Conservation (phyloP, 1,284 basidiomycete genomes). For the Cryptococcus amylolentus region DNA sequence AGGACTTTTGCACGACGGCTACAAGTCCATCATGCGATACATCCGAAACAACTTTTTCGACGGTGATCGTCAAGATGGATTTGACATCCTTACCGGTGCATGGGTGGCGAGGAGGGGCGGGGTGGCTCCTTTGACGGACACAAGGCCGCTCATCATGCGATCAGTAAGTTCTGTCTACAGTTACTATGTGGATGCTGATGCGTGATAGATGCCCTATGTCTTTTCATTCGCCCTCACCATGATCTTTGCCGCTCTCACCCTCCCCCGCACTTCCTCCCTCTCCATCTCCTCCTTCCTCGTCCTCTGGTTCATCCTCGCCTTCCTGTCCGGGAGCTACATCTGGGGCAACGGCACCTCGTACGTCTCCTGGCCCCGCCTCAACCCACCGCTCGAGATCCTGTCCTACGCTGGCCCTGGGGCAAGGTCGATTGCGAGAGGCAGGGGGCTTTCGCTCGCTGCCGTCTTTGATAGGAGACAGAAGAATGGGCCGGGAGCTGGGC, state of each 20-base stretch:
- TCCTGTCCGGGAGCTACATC: slow-evolving; percentile 65
- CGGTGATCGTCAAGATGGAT: slow-evolving; percentile 70
- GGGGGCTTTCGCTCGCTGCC: slow-evolving; percentile 55
- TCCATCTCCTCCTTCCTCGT: slow-evolving; percentile 62
- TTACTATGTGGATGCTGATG: not conserved
- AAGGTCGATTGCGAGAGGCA: slow-evolving; percentile 71
- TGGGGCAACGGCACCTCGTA: slow-evolving; percentile 65
- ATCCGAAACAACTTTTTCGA: slow-evolving; percentile 98
- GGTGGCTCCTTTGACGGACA: slow-evolving; percentile 69
- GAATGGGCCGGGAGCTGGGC: slow-evolving; percentile 11
- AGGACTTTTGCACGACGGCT: slow-evolving; percentile 79
- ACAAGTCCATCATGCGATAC: slow-evolving; percentile 83
- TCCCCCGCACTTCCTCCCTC: slow-evolving; percentile 67
- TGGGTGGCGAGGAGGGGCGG: slow-evolving; percentile 76
- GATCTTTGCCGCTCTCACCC: slow-evolving; percentile 74
- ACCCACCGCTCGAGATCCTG: slow-evolving; percentile 77
- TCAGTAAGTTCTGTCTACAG: slow-evolving; percentile 57
- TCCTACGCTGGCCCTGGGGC: slow-evolving; percentile 84
- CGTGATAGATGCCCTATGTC: slow-evolving; percentile 74
- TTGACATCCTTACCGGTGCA: slow-evolving; percentile 87
- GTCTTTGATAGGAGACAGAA: slow-evolving; percentile 28
- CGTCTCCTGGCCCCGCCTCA: slow-evolving; percentile 90
- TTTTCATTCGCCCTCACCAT: slow-evolving; percentile 79
- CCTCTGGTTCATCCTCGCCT: slow-evolving; percentile 67
- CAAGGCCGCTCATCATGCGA: slow-evolving; percentile 72